These are phyloP conservation scores for Kentomonas sorsogonicus DNA, from an alignment of 208 protist species.

Conservation along the genomic window DNA sequence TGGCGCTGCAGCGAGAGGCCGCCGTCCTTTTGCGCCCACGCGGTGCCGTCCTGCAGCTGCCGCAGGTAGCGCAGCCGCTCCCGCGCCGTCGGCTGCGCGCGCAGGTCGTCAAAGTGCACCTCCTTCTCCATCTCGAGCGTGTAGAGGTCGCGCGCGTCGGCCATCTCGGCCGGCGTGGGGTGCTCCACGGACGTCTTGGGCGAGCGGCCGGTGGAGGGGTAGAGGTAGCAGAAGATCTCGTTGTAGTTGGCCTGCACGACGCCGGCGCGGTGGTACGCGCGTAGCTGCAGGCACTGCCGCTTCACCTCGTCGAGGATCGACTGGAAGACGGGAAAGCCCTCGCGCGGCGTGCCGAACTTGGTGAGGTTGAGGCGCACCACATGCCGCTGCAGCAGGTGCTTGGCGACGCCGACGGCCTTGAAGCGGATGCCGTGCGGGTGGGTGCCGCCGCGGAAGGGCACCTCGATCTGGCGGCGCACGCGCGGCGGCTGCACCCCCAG, in stretches of 20 bases:
- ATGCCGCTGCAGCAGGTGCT: conserved; percentile 70
- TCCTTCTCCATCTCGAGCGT: conserved; percentile 74
- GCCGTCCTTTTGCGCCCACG: conserved; percentile 85
- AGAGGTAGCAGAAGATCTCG: conserved; percentile 83
- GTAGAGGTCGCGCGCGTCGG: conserved; percentile 48
- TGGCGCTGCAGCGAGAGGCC: conserved; percentile 81
- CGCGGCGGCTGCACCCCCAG: conserved; percentile 75
- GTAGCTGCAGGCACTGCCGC: conserved; percentile 55
- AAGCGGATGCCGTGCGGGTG: conserved; percentile 85
- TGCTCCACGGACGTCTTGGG: conserved; percentile 79
- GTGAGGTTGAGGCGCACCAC: conserved; percentile 74
- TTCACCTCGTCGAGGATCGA: conserved; percentile 74
- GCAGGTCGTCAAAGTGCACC: conserved; percentile 78
- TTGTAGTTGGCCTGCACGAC: conserved; percentile 65
- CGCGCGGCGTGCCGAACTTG: conserved; percentile 77
- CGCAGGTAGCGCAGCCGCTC: conserved; percentile 55
- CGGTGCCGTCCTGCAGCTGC: conserved; percentile 69
- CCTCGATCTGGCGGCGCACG: conserved; percentile 62
- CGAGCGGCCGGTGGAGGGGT: conserved; percentile 72
- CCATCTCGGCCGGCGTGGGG: conserved; percentile 48
- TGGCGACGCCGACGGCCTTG: conserved; percentile 76
- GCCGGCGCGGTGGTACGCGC: conserved; percentile 72
- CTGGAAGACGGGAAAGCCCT: conserved; percentile 79
- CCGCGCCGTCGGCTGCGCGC: conserved; percentile 44
- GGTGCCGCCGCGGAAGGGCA: conserved; percentile 78